Evolutionary conservation across 2,329 filamentous ascomycete genomes (phyloP).

Genomic region (Blastomyces parvus): DNA sequence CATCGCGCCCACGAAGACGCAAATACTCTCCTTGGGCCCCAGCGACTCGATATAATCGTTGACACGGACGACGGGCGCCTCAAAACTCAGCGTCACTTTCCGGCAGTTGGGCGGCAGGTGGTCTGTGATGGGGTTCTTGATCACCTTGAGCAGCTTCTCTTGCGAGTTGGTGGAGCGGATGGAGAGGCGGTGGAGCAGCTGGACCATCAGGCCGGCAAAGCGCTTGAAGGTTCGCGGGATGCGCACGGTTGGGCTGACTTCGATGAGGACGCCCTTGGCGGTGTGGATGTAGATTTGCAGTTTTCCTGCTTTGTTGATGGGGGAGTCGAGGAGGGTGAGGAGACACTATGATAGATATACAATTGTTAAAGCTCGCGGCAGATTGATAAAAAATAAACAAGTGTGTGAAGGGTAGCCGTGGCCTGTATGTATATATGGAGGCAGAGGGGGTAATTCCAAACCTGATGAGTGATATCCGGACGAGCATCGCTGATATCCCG

Average conservation of each 20-base stretch:
- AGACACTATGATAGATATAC: constrained; percentile 58
- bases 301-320: constrained; percentile 95
- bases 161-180: constrained; percentile 95
- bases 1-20: constrained; percentile 97
- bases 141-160: constrained; percentile 94
- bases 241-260: constrained; percentile 94
- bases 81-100: constrained; percentile 94
- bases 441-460: constrained; percentile 39
- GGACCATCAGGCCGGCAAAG: constrained; percentile 97
- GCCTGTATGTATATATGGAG: too few relatives aligned
- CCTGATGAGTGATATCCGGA: constrained; percentile 97
- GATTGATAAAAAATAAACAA: not conserved
- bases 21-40: constrained; percentile 78
- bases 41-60: constrained; percentile 79
- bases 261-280: constrained; percentile 91
- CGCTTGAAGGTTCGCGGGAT: constrained; percentile 98
- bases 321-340: constrained; percentile 91
- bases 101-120: constrained; percentile 94
- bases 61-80: constrained; percentile 76
- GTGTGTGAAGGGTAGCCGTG: too few relatives aligned
- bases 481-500: constrained; percentile 95
- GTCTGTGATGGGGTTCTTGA: constrained; percentile 96
- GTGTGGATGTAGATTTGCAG: constrained; percentile 99
- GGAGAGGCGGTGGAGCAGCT: constrained; percentile 86
- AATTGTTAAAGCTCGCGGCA: not conserved